A percentile compares a stretch with the other conserved stretches of the same genome.
Conservation (phyloP, 768 basidiomycete species). For the Pulveroboletus ravenelii region DNA sequence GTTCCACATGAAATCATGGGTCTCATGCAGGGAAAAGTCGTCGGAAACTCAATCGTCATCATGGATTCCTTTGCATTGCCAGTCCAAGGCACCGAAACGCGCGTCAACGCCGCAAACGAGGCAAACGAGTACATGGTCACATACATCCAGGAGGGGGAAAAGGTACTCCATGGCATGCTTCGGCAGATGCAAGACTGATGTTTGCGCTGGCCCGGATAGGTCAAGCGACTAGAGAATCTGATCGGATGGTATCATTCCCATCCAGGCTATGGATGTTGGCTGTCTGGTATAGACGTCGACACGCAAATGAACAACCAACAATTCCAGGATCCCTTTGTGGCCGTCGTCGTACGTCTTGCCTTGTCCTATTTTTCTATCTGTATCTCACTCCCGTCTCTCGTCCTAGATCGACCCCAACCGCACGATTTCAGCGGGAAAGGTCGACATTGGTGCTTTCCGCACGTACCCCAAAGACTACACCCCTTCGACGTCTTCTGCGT, state of each 20-base stretch:
- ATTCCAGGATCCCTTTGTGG: conserved; percentile 94
- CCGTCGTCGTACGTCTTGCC: conserved; percentile 72
- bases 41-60: conserved; percentile 72
- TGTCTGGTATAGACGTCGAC: conserved; percentile 97
- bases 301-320: conserved; percentile 95
- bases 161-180: conserved; percentile 39
- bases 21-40: conserved; percentile 95
- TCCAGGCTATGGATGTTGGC: conserved; percentile 98
- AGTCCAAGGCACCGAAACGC: conserved; percentile 96
- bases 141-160: conserved; percentile 76
- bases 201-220: conserved; percentile 39
- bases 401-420: conserved; percentile 95
- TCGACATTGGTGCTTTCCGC: conserved; percentile 98
- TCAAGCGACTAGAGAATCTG: conserved; percentile 77
- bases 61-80: conserved; percentile 97
- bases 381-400: not conserved
- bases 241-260: conserved; percentile 99
- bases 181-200: not conserved
- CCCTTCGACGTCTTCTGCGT: conserved; percentile 62
- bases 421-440: conserved; percentile 96
- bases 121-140: conserved; percentile 99
- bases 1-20: conserved; percentile 99
- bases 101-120: conserved; percentile 93
- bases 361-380: not conserved
- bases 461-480: conserved; percentile 96